phyloP scores from a whole-genome alignment of 2,329 filamentous ascomycete genomes.

The Colletotrichum lentis region DNA sequence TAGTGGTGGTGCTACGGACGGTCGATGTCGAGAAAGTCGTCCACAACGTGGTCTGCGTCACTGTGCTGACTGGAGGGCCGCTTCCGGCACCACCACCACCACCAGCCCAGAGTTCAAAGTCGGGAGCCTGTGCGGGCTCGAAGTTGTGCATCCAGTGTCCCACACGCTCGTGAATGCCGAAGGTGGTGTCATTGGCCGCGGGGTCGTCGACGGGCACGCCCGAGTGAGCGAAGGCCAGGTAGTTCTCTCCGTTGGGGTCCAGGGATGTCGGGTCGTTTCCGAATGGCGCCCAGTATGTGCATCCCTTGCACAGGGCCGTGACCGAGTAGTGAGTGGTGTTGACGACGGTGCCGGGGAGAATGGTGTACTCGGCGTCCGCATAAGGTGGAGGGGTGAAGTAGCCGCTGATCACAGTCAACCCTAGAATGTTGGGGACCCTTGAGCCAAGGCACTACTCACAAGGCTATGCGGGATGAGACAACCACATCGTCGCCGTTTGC shows the following conservation, averaged over 20 bases:
- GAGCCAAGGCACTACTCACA: conserved; percentile 43
- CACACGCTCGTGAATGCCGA: conserved; percentile 55
- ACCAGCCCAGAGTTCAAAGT: conserved; percentile 46
- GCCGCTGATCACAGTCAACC: conserved; percentile 41
- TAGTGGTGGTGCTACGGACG: conserved; percentile 30
- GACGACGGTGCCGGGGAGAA: conserved; percentile 48
- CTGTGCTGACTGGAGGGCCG: conserved; percentile 26
- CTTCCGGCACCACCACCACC: conserved; percentile 17
- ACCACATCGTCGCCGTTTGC: conserved; percentile 50
- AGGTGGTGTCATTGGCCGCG: conserved; percentile 46
- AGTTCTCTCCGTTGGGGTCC: conserved; percentile 49
- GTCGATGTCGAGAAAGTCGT: conserved; percentile 33
- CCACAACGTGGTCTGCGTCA: conserved; percentile 17
- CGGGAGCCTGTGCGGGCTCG: conserved; percentile 44
- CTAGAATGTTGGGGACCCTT: neutral
- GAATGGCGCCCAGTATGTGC: conserved; percentile 54
- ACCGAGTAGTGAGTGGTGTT: conserved; percentile 49
- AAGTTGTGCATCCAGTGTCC: conserved; percentile 54
- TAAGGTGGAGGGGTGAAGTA: conserved; percentile 48
- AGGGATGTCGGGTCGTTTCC: conserved; percentile 50
- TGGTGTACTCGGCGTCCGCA: conserved; percentile 45
- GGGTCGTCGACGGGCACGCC: conserved; percentile 50
- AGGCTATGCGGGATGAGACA: conserved; percentile 49
- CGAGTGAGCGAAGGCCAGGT: conserved; percentile 53
- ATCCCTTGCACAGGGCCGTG: conserved; percentile 50